Conservation (phyloP, 352 stramenopile genomes). For the Pythium dissotocum region DNA sequence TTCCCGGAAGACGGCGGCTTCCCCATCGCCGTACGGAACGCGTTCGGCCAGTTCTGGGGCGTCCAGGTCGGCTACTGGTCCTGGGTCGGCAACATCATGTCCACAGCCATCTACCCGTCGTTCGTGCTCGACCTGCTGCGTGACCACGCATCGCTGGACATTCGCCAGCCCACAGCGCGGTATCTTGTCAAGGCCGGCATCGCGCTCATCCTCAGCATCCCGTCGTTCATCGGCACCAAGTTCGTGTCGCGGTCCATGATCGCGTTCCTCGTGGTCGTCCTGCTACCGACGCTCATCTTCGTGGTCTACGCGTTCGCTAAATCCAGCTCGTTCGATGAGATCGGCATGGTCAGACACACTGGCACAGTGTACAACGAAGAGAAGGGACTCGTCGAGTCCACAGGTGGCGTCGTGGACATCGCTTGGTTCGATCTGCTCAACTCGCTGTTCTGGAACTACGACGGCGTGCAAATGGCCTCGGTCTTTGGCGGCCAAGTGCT, state of each 20-base stretch:
- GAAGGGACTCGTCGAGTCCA: not conserved
- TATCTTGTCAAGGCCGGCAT: constrained; percentile 27
- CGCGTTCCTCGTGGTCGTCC: constrained; percentile 62
- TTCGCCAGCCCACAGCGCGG: not conserved
- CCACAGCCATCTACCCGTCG: constrained; percentile 87
- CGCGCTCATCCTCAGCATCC: constrained; percentile 20
- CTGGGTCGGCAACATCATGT: constrained; percentile 78
- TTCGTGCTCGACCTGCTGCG: constrained; percentile 28
- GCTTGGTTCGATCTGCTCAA: constrained; percentile 80
- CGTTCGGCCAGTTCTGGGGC: constrained; percentile 75
- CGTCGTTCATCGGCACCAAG: constrained; percentile 39
- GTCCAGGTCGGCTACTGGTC: constrained; percentile 45
- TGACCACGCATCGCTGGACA: not conserved
- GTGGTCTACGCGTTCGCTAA: constrained; percentile 14
- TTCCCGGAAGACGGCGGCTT: constrained; percentile 75
- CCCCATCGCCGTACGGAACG: constrained; percentile 79
- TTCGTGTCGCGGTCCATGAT: constrained; percentile 62
- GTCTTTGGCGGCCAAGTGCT: constrained; percentile 82
- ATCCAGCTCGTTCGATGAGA: constrained; percentile 5
- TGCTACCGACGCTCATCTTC: constrained; percentile 76
- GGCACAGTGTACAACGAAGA: not conserved
- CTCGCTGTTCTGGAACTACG: constrained; percentile 93
- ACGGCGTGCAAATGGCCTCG: constrained; percentile 80
- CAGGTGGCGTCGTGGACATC: constrained; percentile 22
- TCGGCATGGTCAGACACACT: constrained; percentile 14